Base-by-base conservation (phyloP, 2,329 filamentous ascomycete species). In the Pyrenophora tritici-repentis region DNA sequence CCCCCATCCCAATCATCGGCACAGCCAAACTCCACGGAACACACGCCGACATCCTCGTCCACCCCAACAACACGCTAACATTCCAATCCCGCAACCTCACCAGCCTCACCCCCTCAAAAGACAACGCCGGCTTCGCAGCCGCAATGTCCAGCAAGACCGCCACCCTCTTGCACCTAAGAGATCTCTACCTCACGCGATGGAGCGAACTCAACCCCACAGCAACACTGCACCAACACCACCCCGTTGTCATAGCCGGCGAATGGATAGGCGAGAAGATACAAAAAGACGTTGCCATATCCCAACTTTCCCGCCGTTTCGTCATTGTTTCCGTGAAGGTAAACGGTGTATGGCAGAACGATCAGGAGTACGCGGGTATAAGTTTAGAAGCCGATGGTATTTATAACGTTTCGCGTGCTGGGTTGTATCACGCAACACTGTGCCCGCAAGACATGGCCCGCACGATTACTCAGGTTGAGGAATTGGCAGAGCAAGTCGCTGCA, bases 21-120 rank as follows among this genome's bases (percentile, higher is more conserved):
- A 70, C 62, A 6, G 59, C 68, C 34, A 73, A 71, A 26, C 56
- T 72, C 13, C 70, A 71, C 47, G 68, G 70, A 20, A 70, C 67
- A 1, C 71, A 71, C 33, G 63, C 62, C 26, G 68, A 71, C 36
- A 68, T 72, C 4, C 53, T 70, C 4, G 36, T 72, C 26, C 44
- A 61, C 31, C 31, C 22, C 8, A 50, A 65, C 36, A 29, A 66
- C 14, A 55, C 17, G 10, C 62, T 71, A 26, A 20, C 55, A 12
- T 56, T 70, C 6, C 67, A 71, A 22, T 66, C 62, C 2, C 62
- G 62, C 2, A 68, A 68, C 45, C 56, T 61, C 3, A 13, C 33
- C 9, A 53, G 56, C 12, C 50, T 70, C 10, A 41, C 54, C 14
- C 8, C 45, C 8, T 39, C 46, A 10, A 62, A 58, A 29, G 64